Evolutionary conservation across 2,329 filamentous ascomycete genomes (phyloP).

Genomic region (Talaromyces rugulosus): DNA sequence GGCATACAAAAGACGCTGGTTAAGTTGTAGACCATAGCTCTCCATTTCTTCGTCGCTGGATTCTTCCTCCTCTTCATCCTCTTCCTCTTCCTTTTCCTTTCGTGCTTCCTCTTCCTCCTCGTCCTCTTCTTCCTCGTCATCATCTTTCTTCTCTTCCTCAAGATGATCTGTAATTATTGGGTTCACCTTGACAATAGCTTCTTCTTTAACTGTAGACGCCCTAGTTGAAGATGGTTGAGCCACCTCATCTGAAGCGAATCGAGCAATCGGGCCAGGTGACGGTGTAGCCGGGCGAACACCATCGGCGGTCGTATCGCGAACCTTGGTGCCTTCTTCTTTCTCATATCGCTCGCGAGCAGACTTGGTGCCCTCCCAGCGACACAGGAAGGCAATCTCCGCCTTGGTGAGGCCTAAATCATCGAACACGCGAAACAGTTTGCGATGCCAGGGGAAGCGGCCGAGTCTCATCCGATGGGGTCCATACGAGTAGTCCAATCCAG

Average conservation of each 20-base stretch:
- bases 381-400: conserved; percentile 58
- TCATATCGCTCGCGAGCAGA: conserved; percentile 45
- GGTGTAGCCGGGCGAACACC: conserved; percentile 51
- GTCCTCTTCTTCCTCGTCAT: conserved; percentile 40
- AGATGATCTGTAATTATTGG: conserved; percentile 14
- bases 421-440: conserved; percentile 57
- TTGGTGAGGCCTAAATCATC: conserved; percentile 56
- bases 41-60: conserved; percentile 45
- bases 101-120: conserved; percentile 19
- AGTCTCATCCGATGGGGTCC: conserved; percentile 60
- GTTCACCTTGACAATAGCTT: conserved; percentile 15
- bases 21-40: conserved; percentile 49
- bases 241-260: conserved; percentile 28
- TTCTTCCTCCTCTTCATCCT: conserved; percentile 34
- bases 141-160: conserved; percentile 22
- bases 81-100: conserved; percentile 41
- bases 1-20: conserved; percentile 50
- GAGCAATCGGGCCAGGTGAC: conserved; percentile 26
- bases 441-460: conserved; percentile 58
- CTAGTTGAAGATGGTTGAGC: conserved; percentile 17
- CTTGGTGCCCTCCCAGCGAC: conserved; percentile 55
- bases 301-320: conserved; percentile 59
- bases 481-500: conserved; percentile 61
- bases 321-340: conserved; percentile 54
- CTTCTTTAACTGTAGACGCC: conserved; percentile 9